Evolutionary conservation across 116 monocot genomes (phyloP).

Genomic region (Dioscorea cayenensis): DNA sequence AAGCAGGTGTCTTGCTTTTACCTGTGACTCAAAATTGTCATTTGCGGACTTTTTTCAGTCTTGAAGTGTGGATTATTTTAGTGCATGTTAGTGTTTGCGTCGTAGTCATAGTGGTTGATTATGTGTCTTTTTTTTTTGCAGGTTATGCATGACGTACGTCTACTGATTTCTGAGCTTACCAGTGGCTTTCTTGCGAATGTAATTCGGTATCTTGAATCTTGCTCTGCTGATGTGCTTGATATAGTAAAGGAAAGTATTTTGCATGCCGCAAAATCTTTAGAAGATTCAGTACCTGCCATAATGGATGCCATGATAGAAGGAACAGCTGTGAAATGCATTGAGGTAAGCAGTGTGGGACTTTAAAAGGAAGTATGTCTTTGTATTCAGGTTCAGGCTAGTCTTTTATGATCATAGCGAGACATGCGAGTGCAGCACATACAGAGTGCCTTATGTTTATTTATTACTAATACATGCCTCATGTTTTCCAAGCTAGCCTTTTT

Average conservation of each 20-base stretch:
- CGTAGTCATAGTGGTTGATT: too few relatives aligned
- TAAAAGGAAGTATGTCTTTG: too few relatives aligned
- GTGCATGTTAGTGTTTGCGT: too few relatives aligned
- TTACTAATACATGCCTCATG: too few relatives aligned
- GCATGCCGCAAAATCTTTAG: slow-evolving; percentile 49
- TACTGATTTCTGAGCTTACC: slow-evolving; percentile 48
- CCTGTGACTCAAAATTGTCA: too few relatives aligned
- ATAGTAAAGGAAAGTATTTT: slow-evolving; percentile 68
- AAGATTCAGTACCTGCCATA: slow-evolving; percentile 43
- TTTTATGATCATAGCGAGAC: too few relatives aligned
- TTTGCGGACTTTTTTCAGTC: too few relatives aligned
- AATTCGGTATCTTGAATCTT: slow-evolving; percentile 47
- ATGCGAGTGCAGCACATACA: too few relatives aligned
- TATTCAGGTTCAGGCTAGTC: background rate
- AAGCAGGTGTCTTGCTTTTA: too few relatives aligned
- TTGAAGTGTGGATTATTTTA: too few relatives aligned
- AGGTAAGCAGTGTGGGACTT: slow-evolving; percentile 45
- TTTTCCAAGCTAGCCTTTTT: too few relatives aligned
- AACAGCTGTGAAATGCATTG: slow-evolving; percentile 71
- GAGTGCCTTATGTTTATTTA: too few relatives aligned
- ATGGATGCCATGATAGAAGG: slow-evolving; percentile 64
- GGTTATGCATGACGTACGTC: slow-evolving; percentile 81
- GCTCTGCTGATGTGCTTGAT: slow-evolving; percentile 56
- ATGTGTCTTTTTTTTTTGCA: slow-evolving; percentile 14
- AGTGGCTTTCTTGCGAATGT: slow-evolving; percentile 47